phyloP scores from a whole-genome alignment of 1,284 basidiomycete species.

The Albatrellus sp. region DNA sequence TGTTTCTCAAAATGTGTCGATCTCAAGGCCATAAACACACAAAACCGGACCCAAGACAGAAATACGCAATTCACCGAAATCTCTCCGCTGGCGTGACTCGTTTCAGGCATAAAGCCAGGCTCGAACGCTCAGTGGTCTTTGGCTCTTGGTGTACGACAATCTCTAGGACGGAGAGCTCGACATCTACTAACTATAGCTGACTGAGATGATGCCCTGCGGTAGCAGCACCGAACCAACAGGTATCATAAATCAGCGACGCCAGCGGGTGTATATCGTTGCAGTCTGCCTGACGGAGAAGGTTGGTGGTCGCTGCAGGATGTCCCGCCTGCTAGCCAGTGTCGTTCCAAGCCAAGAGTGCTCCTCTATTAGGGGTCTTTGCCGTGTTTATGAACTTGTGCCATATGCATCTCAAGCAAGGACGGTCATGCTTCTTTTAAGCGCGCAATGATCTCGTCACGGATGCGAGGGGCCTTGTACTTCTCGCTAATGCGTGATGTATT shows the following conservation, averaged over 20 bases:
- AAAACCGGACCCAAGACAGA: no score
- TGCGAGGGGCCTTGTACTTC: slow-evolving; percentile 8
- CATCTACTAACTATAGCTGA: slow-evolving; percentile 15
- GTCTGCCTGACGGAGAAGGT: slow-evolving; percentile 16
- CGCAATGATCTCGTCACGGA: slow-evolving; percentile 5
- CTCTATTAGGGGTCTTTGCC: background rate
- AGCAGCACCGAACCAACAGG: slow-evolving; percentile 14
- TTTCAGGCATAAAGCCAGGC: no score
- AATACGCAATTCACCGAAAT: no score
- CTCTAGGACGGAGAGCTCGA: slow-evolving; percentile 16
- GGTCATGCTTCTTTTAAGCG: slow-evolving; percentile 8
- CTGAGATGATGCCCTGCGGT: slow-evolving; percentile 15
- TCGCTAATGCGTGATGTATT: slow-evolving; percentile 12
- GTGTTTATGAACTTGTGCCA: slow-evolving; percentile 1
- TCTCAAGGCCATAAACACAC: no score
- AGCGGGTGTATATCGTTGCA: slow-evolving; percentile 12
- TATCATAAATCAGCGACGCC: slow-evolving; percentile 18
- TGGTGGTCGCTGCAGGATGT: slow-evolving; percentile 17
- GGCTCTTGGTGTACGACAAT: no score
- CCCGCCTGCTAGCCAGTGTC: slow-evolving; percentile 2
- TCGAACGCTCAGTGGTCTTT: no score
- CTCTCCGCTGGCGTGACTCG: no score
- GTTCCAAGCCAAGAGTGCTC: background rate
- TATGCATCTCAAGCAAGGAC: slow-evolving; percentile 3
- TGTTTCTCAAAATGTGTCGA: no score